Percentiles rank a stretch among this genome's conserved stretches.
phyloP scores from a whole-genome alignment of 192 early-diverging fungal species.

The Borealophlyctis nickersoniae region DNA sequence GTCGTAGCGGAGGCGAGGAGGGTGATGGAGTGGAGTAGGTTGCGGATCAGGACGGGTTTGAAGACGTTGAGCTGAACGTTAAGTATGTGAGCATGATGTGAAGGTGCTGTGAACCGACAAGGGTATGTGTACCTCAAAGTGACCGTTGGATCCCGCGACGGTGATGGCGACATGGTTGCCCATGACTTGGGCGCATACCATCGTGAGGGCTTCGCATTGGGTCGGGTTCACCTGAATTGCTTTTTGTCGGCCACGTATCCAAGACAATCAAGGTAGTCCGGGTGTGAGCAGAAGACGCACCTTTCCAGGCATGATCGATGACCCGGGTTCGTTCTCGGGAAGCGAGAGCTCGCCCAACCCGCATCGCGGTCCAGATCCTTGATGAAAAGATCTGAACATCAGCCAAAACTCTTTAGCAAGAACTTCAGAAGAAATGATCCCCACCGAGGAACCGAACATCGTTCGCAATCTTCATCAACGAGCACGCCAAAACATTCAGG shows the following conservation, averaged over 20 bases:
- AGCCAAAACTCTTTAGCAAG: too few relatives aligned
- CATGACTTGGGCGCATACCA: constrained; percentile 98
- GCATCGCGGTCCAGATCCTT: constrained; percentile 91
- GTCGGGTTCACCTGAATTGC: constrained; percentile 92
- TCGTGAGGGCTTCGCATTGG: constrained; percentile 98
- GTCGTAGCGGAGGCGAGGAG: constrained; percentile 75
- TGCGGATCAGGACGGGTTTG: constrained; percentile 98
- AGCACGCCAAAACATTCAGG: constrained; percentile 90
- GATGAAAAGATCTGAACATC: background rate
- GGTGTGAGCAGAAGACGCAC: background rate
- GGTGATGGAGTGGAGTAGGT: constrained; percentile 88
- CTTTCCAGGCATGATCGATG: constrained; percentile 99
- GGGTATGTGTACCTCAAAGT: constrained; percentile 73
- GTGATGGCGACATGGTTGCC: constrained; percentile 95
- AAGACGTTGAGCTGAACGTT: constrained; percentile 84
- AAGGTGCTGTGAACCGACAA: background rate
- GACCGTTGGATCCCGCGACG: constrained; percentile 90
- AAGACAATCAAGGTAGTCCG: background rate
- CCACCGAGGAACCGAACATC: constrained; percentile 86
- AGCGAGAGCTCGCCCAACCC: constrained; percentile 93
- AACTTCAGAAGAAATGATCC: background rate
- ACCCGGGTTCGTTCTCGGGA: constrained; percentile 98
- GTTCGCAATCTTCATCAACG: constrained; percentile 99
- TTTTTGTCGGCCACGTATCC: background rate
- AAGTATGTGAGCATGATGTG: background rate